Evolutionary conservation across 1,139 yeast species (phyloP).

Genomic region (Pneumocystis carinii): DNA sequence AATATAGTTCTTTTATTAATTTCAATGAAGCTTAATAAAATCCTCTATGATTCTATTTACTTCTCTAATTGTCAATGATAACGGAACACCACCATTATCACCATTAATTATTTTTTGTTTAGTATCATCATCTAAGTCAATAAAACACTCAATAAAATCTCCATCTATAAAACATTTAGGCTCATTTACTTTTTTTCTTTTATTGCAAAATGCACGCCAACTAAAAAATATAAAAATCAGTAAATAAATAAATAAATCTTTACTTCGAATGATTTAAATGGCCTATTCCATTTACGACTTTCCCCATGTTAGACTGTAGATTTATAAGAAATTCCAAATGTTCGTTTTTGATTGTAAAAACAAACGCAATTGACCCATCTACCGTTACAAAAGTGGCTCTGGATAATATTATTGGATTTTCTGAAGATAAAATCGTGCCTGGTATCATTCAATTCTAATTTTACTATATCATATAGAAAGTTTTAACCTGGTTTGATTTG

Average conservation of each 20-base stretch:
- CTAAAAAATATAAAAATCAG: not conserved
- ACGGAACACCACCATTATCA: not conserved
- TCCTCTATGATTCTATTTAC: constrained; percentile 14
- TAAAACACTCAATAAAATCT: constrained; percentile 15
- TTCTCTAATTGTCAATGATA: constrained; percentile 10
- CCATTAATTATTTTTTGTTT: constrained; percentile 12
- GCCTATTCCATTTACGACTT: constrained; percentile 12
- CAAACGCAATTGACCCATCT: constrained; percentile 16
- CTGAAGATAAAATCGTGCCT: not conserved
- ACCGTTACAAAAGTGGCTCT: constrained; percentile 16
- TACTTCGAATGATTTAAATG: constrained; percentile 10
- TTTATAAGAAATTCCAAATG: constrained; percentile 12
- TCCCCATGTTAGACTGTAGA: constrained; percentile 14
- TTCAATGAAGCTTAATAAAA: constrained; percentile 12
- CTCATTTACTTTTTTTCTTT: constrained; percentile 8
- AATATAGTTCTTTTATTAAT: not conserved
- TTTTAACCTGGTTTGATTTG: constrained; percentile 11
- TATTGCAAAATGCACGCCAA: constrained; percentile 12
- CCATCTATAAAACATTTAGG: constrained; percentile 17
- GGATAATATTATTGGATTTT: constrained; percentile 5
- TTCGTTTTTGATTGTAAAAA: constrained; percentile 12
- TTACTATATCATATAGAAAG: constrained; percentile 3
- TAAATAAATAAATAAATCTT: not conserved
- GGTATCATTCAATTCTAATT: constrained; percentile 3
- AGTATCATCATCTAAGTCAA: constrained; percentile 12